These are phyloP conservation scores for Straminergon stramineum DNA, from an alignment of 225 moss, liverwort and hornwort genomes.

Conservation along the genomic window DNA sequence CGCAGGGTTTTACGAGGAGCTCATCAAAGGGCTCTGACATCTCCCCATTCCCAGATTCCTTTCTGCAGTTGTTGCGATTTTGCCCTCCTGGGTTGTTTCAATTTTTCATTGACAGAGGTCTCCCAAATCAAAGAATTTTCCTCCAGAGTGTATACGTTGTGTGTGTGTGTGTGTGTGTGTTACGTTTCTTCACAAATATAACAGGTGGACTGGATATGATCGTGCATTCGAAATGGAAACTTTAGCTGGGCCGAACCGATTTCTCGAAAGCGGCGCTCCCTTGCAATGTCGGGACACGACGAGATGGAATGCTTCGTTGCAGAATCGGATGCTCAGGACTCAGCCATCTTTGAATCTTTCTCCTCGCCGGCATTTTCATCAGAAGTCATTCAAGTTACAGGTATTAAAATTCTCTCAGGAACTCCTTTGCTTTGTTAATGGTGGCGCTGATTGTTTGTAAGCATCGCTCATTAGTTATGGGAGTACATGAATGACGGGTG, in stretches of 20 bases:
- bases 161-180: too few relatives aligned
- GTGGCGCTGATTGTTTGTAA: neutral
- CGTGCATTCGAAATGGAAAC: conserved; percentile 4
- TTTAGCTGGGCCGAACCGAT: neutral
- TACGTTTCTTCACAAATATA: neutral
- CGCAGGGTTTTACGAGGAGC: neutral
- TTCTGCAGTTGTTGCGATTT: neutral
- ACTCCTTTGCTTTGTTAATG: neutral
- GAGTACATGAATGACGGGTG: neutral
- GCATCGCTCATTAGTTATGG: neutral
- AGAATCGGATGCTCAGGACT: neutral
- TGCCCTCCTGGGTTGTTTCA: neutral
- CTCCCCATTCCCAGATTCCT: neutral
- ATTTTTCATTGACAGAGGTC: neutral
- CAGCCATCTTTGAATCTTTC: neutral
- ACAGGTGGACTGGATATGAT: neutral
- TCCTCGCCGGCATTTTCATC: neutral
- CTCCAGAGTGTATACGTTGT: neutral
- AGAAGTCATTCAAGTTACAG: conserved; percentile 8
- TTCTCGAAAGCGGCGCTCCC: neutral
- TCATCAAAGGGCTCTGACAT: neutral
- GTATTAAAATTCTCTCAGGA: neutral
- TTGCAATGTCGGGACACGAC: neutral
- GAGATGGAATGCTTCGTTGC: neutral
- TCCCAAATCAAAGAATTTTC: neutral